These are phyloP conservation scores for Taxawa tesnikishii DNA, from an alignment of 2,329 filamentous ascomycete genomes.

Conservation along the genomic window DNA sequence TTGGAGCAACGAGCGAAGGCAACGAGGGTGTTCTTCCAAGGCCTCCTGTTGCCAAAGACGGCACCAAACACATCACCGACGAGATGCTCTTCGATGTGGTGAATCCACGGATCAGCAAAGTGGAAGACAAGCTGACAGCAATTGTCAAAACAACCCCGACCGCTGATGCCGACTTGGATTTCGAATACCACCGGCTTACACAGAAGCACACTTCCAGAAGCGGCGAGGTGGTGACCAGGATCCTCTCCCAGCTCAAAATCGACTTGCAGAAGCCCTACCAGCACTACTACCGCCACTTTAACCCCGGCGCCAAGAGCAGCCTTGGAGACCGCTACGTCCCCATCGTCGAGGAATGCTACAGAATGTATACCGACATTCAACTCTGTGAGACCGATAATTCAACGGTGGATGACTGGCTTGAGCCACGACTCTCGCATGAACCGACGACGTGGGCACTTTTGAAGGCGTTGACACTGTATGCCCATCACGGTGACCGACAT, in stretches of 20 bases:
- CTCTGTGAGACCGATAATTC: conserved; percentile 8
- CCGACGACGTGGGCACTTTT: conserved; percentile 29
- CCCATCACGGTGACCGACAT: conserved; percentile 11
- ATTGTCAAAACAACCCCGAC: background rate
- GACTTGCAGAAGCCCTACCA: background rate
- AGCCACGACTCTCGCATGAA: conserved; percentile 9
- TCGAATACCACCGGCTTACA: background rate
- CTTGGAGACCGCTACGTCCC: background rate
- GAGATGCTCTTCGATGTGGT: conserved; percentile 28
- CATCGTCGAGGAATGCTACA: conserved; percentile 4
- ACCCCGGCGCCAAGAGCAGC: background rate
- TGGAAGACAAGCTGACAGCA: conserved; percentile 7
- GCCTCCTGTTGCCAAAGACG: conserved; percentile 4
- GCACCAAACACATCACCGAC: conserved; percentile 45
- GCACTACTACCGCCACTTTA: background rate
- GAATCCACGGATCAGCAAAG: conserved; percentile 11
- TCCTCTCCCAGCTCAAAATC: background rate
- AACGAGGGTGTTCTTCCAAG: background rate
- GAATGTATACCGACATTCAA: conserved; percentile 9
- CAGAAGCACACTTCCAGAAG: background rate
- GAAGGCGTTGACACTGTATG: conserved; percentile 31
- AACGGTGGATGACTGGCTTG: conserved; percentile 11
- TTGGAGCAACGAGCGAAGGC: conserved; percentile 5
- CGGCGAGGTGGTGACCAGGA: background rate
- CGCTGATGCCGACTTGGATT: conserved; percentile 1